These are phyloP conservation scores for Pogostemon cablin DNA, from an alignment of 257 asterid genomes.

Conservation along the genomic window DNA sequence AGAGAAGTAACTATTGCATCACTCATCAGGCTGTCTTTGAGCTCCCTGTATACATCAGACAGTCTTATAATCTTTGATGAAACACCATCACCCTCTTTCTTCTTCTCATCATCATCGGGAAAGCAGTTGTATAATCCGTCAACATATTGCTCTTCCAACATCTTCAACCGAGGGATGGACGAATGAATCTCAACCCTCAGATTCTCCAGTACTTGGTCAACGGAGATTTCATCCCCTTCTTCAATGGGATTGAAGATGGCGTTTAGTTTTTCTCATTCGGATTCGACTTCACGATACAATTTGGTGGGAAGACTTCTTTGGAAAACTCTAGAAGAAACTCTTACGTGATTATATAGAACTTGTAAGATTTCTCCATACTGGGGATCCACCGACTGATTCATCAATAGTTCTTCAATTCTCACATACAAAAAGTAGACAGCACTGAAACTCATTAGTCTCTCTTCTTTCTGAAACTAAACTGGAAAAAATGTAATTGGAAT, in stretches of 20 bases:
- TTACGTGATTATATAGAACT: too few species aligned
- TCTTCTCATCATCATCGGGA: not conserved
- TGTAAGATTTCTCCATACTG: too few species aligned
- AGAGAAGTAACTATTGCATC: not conserved
- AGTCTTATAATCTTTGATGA: slow-evolving; percentile 1
- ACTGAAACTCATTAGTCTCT: too few species aligned
- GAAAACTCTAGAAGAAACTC: too few species aligned
- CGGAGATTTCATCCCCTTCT: not conserved
- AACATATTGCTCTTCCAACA: not conserved
- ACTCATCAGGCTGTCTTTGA: not conserved
- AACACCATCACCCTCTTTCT: not conserved
- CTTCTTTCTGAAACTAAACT: too few species aligned
- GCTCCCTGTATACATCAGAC: not conserved
- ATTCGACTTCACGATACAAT: too few species aligned
- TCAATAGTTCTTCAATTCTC: too few species aligned
- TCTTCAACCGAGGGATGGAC: not conserved
- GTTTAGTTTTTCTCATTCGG: too few species aligned
- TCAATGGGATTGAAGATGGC: not conserved
- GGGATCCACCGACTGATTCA: too few species aligned
- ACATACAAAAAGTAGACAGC: too few species aligned
- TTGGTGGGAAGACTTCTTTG: too few species aligned
- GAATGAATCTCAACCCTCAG: not conserved
- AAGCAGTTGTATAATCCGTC: not conserved
- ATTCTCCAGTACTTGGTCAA: not conserved
- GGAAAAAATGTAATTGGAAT: too few species aligned